Evolutionary conservation across 306 rosid species (phyloP).

Genomic region (Ormosia emarginata): DNA sequence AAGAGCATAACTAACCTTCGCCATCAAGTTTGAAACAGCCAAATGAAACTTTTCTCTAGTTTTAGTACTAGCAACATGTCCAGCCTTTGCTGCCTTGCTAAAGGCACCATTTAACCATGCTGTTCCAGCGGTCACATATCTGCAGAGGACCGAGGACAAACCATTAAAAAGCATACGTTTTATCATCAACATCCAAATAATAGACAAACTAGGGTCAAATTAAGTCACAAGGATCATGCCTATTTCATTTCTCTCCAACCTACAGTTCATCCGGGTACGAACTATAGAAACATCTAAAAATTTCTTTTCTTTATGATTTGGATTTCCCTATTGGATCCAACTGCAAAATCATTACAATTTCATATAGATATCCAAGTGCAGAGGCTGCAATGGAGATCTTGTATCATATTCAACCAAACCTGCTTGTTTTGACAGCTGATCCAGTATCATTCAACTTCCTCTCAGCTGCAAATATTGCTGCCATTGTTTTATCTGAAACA

Average conservation of each 20-base stretch:
- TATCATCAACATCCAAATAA: constrained; percentile 11
- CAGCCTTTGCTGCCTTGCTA: constrained; percentile 78
- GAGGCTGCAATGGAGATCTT: background rate
- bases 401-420: constrained; percentile 41
- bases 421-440: constrained; percentile 93
- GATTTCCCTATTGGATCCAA: background rate
- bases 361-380: background rate
- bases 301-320: background rate
- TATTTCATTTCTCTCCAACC: background rate
- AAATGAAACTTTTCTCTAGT: constrained; percentile 82
- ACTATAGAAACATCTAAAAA: background rate
- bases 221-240: background rate
- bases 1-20: constrained; percentile 58
- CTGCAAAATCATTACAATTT: background rate
- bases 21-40: constrained; percentile 77
- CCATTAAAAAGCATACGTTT: constrained; percentile 5
- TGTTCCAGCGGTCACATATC: constrained; percentile 83
- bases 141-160: constrained; percentile 25
- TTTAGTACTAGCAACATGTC: constrained; percentile 80
- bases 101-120: constrained; percentile 95
- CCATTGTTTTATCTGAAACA: constrained; percentile 93
- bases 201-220: background rate
- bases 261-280: background rate
- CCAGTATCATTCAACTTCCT: constrained; percentile 86
- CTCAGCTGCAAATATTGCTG: constrained; percentile 84